phyloP scores from a whole-genome alignment of 495 filamentous ascomycete species.

The Oidiodendron maius region DNA sequence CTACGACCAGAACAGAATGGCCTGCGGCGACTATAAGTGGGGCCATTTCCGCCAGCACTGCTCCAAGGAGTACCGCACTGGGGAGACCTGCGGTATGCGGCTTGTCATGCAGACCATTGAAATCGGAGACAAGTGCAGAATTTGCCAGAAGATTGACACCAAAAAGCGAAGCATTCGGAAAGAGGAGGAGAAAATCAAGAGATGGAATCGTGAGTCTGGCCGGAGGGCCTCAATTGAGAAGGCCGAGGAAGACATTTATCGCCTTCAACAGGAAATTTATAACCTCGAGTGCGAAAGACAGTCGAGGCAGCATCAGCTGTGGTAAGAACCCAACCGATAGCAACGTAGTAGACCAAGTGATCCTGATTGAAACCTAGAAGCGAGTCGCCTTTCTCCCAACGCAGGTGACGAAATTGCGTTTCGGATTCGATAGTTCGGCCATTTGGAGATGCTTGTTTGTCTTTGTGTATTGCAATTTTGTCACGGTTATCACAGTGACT shows the following conservation, averaged over 20 bases:
- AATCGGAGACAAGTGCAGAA: slow-evolving; percentile 17
- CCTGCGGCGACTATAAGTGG: slow-evolving; percentile 96
- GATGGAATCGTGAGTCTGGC: slow-evolving; percentile 65
- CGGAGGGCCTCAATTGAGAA: slow-evolving; percentile 73
- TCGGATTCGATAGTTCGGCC: slow-evolving; percentile 8
- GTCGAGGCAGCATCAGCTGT: neutral
- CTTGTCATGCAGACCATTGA: slow-evolving; percentile 19
- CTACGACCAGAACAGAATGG: slow-evolving; percentile 60
- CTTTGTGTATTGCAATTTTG: no score
- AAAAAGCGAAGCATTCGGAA: slow-evolving; percentile 71
- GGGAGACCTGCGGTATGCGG: slow-evolving; percentile 96
- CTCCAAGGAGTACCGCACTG: slow-evolving; percentile 92
- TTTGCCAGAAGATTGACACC: slow-evolving; percentile 85
- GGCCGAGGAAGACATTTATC: slow-evolving; percentile 55
- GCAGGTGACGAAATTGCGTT: neutral
- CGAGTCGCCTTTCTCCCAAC: neutral
- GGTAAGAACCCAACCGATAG: neutral
- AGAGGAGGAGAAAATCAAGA: slow-evolving; percentile 70
- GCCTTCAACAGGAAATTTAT: slow-evolving; percentile 58
- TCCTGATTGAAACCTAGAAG: neutral
- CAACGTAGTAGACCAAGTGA: no score
- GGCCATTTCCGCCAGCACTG: slow-evolving; percentile 91
- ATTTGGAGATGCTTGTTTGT: slow-evolving; percentile 11
- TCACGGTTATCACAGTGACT: slow-evolving; percentile 8
- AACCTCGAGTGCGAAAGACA: slow-evolving; percentile 42